Percentiles rank a stretch among this genome's conserved stretches.
Conservation (phyloP, 2,329 filamentous ascomycete genomes). For the Trichophyton verrucosum region DNA sequence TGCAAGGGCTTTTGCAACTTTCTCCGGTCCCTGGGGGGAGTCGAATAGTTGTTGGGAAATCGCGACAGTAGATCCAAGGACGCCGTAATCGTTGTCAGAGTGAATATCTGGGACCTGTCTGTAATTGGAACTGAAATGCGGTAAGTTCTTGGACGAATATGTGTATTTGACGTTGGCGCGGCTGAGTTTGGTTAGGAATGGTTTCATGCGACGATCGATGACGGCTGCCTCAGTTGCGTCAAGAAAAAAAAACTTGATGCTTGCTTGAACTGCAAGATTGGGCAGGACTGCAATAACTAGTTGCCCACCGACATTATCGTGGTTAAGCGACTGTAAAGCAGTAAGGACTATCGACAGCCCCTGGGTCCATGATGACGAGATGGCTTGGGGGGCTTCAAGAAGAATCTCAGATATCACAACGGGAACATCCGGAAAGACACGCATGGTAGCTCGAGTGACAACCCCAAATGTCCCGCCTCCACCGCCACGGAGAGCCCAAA, state of each 20-base stretch:
- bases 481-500: constrained; percentile 51
- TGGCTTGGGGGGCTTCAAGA: background rate
- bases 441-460: constrained; percentile 44
- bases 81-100: constrained; percentile 16
- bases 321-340: background rate
- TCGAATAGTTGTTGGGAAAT: constrained; percentile 7
- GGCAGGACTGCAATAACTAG: background rate
- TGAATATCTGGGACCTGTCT: constrained; percentile 12
- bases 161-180: constrained; percentile 29
- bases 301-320: background rate
- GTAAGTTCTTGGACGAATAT: constrained; percentile 25
- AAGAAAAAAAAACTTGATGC: background rate
- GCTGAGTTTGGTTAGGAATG: background rate
- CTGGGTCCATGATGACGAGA: background rate
- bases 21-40: constrained; percentile 5
- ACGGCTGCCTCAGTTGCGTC: background rate
- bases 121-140: constrained; percentile 2
- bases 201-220: background rate
- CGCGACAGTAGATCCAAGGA: constrained; percentile 4
- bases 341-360: background rate
- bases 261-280: background rate
- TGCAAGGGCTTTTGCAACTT: constrained; percentile 3
- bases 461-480: constrained; percentile 49
- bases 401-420: constrained; percentile 14
- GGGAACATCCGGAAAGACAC: constrained; percentile 25